Evolutionary conservation across 2,329 filamentous ascomycete species (phyloP).

Genomic region (Ceratocystis diversiconidia): DNA sequence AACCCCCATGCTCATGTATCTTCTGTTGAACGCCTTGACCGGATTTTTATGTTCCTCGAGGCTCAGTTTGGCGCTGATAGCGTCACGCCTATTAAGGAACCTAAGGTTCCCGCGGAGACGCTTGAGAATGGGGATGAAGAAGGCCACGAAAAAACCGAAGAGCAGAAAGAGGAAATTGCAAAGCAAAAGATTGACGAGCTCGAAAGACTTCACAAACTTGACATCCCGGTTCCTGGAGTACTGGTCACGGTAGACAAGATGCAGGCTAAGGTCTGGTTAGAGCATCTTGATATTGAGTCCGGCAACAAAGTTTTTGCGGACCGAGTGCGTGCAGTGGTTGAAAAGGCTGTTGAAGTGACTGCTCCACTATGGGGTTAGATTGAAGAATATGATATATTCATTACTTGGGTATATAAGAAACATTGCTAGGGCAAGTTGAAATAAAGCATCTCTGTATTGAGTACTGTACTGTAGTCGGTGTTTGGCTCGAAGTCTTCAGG

Average conservation of each 20-base stretch:
- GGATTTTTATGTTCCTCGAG: slow-evolving; percentile 91
- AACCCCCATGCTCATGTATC: slow-evolving; percentile 64
- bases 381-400: neutral
- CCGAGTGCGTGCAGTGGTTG: slow-evolving; percentile 75
- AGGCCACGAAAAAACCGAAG: slow-evolving; percentile 24
- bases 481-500: neutral
- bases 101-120: slow-evolving; percentile 34
- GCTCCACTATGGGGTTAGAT: slow-evolving; percentile 51
- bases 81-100: slow-evolving; percentile 57
- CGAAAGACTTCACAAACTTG: slow-evolving; percentile 63
- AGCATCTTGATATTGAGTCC: slow-evolving; percentile 83
- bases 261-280: slow-evolving; percentile 78
- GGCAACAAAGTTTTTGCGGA: slow-evolving; percentile 63
- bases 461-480: neutral
- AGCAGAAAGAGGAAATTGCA: slow-evolving; percentile 36
- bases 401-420: neutral
- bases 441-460: neutral
- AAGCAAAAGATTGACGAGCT: slow-evolving; percentile 54
- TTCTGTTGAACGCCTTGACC: slow-evolving; percentile 62
- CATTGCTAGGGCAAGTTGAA: neutral
- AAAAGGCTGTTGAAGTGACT: slow-evolving; percentile 76
- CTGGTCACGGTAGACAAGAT: slow-evolving; percentile 79
- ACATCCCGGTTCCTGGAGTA: slow-evolving; percentile 82
- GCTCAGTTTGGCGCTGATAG: slow-evolving; percentile 83
- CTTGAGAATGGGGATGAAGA: slow-evolving; percentile 23